Base-by-base conservation (phyloP, 208 protist genomes). In the Leishmania turanica region DNA sequence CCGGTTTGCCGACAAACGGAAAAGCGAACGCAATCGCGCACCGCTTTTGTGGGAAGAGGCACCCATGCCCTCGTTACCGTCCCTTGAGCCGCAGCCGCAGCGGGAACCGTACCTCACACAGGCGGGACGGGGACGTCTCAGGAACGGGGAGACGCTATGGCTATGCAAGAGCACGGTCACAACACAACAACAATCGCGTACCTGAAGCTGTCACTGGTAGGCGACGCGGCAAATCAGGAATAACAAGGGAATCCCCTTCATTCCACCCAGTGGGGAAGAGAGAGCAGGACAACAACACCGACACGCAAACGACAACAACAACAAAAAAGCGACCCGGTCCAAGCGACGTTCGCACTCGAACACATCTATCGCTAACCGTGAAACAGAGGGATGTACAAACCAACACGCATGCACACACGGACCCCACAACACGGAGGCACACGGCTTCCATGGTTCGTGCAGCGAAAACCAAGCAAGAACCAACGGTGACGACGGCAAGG, bases 241-340 rank as follows among this genome's bases (percentile, higher is more conserved):
- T 27, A 54, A 73, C 21, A 54, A 7, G 17, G 47, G 1, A 54
- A 2, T 24, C 56, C 6, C 56, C 69, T 24, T 53, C 27, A 37
- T 73, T 53, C 45, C 69, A n/a, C 24, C 45, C 72, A 76, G 34
- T 31, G 51, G 19, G 75, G 13, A 70, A 66, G 74, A 31, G 47
- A 54, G 40, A 51, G 31, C 7, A 70, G 40, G 27, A 51, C 24
- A 34, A 49, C 9, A 77, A 77, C 49, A 77, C n/a, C 49, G 53
- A 47, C n/a, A 77, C 15, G 5, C 0, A 54, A 42, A 24, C 17
- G 42, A 45, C 3, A 42, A 58, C 3, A 37, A 37, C 34, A 34
- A 37, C 34, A 27, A 49, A 60, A 31, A 15, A 27, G 54, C 31
- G 75, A 58, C 17, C 45, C 40, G 54, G 34, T 1, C 27, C 31